phyloP scores from a whole-genome alignment of 768 basidiomycete genomes.

The Udeniomyces megalosporus region DNA sequence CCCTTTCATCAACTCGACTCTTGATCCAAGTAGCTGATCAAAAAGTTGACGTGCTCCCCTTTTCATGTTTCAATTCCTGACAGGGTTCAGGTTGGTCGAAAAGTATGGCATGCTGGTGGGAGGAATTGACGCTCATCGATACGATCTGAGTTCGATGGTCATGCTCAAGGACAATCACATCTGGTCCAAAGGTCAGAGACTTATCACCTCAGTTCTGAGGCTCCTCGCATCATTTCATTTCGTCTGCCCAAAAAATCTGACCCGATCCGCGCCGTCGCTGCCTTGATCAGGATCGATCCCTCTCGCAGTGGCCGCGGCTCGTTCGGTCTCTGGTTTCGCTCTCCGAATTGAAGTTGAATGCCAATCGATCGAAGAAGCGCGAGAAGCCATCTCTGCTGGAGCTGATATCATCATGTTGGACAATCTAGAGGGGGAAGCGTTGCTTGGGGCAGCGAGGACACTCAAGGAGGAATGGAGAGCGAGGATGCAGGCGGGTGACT shows the following conservation, averaged over 20 bases:
- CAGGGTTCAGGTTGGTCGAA: conserved; percentile 87
- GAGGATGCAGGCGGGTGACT: conserved; percentile 9
- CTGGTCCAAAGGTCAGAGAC: conserved; percentile 64
- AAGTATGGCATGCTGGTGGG: conserved; percentile 98
- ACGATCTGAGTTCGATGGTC: conserved; percentile 97
- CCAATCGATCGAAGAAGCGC: conserved; percentile 67
- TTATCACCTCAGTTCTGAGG: conserved; percentile 2
- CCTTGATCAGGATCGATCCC: conserved; percentile 63
- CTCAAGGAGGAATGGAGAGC: conserved; percentile 57
- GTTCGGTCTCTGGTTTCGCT: conserved; percentile 77
- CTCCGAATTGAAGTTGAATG: conserved; percentile 89
- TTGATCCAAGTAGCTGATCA: too few species aligned
- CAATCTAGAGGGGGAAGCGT: conserved; percentile 65
- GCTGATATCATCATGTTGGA: conserved; percentile 93
- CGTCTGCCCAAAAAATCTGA: too few species aligned
- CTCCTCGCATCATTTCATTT: too few species aligned
- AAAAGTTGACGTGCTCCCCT: too few species aligned
- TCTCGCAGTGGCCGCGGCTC: conserved; percentile 66
- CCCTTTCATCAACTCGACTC: too few species aligned
- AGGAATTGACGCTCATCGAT: conserved; percentile 85
- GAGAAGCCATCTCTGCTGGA: conserved; percentile 92
- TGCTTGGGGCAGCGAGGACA: conserved; percentile 48
- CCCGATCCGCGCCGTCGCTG: not conserved
- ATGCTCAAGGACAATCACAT: conserved; percentile 99
- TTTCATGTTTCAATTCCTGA: conserved; percentile 1